Conservation (phyloP, 768 basidiomycete genomes). For the Kondoa malvinella region DNA sequence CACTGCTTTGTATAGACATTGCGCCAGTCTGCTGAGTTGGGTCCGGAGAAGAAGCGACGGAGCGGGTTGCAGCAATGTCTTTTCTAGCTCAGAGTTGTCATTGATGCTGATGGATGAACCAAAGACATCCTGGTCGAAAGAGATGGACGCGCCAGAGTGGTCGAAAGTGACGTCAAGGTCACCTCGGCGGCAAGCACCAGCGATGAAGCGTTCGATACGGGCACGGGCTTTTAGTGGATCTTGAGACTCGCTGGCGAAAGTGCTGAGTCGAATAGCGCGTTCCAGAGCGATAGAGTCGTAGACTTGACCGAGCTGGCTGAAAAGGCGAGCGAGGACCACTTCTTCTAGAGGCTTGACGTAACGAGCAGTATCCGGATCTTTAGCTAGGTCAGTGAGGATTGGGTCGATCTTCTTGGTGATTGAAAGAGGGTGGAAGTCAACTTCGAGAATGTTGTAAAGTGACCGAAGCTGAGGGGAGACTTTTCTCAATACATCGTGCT, state of each 20-base stretch:
- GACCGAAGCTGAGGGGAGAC: slow-evolving; percentile 56
- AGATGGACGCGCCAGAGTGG: slow-evolving; percentile 66
- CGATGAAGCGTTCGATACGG: slow-evolving; percentile 62
- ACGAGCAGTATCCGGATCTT: slow-evolving; percentile 37
- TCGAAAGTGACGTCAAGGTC: slow-evolving; percentile 75
- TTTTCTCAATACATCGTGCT: slow-evolving; percentile 59
- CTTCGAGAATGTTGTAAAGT: slow-evolving; percentile 69
- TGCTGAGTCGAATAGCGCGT: slow-evolving; percentile 59
- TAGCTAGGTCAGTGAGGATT: slow-evolving; percentile 47
- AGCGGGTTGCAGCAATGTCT: slow-evolving; percentile 46
- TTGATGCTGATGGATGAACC: slow-evolving; percentile 31
- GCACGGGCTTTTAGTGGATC: slow-evolving; percentile 38
- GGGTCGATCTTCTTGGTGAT: slow-evolving; percentile 65
- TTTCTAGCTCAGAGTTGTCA: slow-evolving; percentile 32
- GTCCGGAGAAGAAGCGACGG: slow-evolving; percentile 57
- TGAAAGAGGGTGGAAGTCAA: slow-evolving; percentile 77
- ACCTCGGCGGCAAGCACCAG: slow-evolving; percentile 73
- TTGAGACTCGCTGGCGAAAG: slow-evolving; percentile 61
- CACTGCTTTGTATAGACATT: slow-evolving; percentile 42
- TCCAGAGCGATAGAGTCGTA: slow-evolving; percentile 71
- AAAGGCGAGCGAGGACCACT: slow-evolving; percentile 74
- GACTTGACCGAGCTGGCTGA: slow-evolving; percentile 78
- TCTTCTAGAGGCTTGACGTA: slow-evolving; percentile 81
- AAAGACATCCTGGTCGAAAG: slow-evolving; percentile 53
- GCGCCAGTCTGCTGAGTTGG: slow-evolving; percentile 58